Conservation (phyloP, 148 eudicot genomes). For the Bassia scoparia region DNA sequence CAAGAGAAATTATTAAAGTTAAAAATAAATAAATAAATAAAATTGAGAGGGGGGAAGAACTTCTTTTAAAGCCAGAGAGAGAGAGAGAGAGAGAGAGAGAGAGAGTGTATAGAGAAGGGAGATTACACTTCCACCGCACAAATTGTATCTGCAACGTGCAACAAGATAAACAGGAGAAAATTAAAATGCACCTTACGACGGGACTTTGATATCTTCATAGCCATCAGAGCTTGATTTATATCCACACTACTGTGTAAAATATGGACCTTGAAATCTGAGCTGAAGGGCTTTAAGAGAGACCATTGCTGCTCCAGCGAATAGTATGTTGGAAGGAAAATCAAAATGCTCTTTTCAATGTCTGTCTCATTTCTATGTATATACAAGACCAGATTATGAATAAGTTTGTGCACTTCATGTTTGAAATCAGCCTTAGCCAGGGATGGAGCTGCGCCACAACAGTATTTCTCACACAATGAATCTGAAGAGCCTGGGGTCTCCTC, state of each 20-base stretch:
- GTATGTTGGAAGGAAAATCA: conserved; percentile 92
- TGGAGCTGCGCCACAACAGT: conserved; percentile 70
- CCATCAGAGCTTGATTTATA: conserved; percentile 73
- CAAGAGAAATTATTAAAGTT: not conserved
- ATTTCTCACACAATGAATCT: conserved; percentile 40
- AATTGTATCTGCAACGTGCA: not conserved
- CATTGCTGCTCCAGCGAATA: conserved; percentile 79
- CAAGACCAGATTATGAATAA: conserved; percentile 69
- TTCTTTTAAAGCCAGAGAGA: too few species aligned
- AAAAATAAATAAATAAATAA: too few species aligned
- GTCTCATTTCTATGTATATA: conserved; percentile 75
- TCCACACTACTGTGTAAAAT: conserved; percentile 89
- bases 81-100: too few species aligned
- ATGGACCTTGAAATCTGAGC: conserved; percentile 64
- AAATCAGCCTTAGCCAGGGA: conserved; percentile 52
- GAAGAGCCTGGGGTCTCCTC: conserved; percentile 38
- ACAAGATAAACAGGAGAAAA: not conserved
- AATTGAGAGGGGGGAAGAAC: too few species aligned
- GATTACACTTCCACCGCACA: too few species aligned
- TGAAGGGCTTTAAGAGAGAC: conserved; percentile 58
- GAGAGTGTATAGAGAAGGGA: too few species aligned
- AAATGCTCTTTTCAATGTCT: conserved; percentile 82
- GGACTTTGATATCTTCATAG: conserved; percentile 81
- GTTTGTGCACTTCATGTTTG: conserved; percentile 53
- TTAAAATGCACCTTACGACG: conserved; percentile 68